Conservation (phyloP, 2,329 filamentous ascomycete species). For the Tolypocladium tropicale region DNA sequence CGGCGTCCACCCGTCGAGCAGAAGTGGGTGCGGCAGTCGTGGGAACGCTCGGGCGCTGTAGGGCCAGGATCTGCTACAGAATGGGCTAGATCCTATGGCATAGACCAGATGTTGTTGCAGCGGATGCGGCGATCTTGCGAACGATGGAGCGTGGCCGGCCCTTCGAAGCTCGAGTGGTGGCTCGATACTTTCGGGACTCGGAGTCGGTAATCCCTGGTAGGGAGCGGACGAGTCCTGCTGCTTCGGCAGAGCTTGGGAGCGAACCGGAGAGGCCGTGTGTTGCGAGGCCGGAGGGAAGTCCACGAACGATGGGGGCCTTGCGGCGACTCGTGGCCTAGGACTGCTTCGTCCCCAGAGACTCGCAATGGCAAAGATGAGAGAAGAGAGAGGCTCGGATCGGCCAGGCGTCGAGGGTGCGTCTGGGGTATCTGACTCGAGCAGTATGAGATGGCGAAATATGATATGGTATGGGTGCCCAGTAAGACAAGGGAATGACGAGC, state of each 20-base stretch:
- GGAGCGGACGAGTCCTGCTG: neutral
- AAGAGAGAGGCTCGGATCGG: neutral
- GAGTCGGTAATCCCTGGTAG: neutral
- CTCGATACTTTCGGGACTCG: neutral
- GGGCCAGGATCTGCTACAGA: conserved; percentile 9
- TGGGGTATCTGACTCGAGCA: conserved; percentile 1
- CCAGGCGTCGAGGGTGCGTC: neutral
- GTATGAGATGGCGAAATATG: neutral
- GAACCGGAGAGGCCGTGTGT: too few relatives aligned
- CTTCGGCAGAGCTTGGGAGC: neutral
- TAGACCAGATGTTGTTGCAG: conserved; percentile 6
- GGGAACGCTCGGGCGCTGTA: conserved; percentile 9
- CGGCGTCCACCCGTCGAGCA: neutral
- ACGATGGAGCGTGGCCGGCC: neutral
- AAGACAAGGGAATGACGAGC: conserved; percentile 1
- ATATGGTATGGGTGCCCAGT: neutral
- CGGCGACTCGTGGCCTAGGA: neutral
- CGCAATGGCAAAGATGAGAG: neutral
- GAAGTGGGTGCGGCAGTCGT: conserved; percentile 4
- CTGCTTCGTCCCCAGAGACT: neutral
- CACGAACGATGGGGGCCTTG: neutral
- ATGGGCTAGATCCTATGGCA: conserved; percentile 7
- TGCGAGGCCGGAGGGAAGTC: too few relatives aligned
- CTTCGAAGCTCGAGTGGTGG: neutral
- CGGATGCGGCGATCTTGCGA: conserved; percentile 7